phyloP scores from a whole-genome alignment of 164 flowering plant genomes.

The Berberis vulgaris region DNA sequence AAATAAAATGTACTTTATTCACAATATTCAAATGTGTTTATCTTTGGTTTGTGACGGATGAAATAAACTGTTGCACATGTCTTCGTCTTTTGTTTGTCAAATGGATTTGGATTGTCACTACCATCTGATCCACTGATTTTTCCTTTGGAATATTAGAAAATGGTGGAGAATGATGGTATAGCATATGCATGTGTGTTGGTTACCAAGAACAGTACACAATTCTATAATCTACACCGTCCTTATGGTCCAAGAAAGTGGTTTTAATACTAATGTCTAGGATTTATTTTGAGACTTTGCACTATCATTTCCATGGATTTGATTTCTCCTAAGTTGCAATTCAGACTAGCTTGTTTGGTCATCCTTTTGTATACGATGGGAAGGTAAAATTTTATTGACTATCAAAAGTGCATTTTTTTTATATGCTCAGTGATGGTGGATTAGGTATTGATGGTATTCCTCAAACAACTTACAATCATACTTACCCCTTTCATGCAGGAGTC shows the following conservation, averaged over 20 bases:
- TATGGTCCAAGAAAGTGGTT: too few species aligned
- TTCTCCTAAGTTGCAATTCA: conserved; percentile 34
- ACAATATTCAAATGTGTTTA: too few species aligned
- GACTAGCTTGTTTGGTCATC: conserved; percentile 72
- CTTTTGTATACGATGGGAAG: conserved; percentile 60
- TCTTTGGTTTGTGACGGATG: too few species aligned
- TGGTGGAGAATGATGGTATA: background rate
- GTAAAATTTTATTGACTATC: conserved; percentile 21
- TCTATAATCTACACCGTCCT: too few species aligned
- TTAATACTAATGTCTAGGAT: background rate
- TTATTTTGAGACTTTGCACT: background rate
- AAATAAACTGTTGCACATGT: too few species aligned
- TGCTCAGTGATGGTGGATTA: background rate
- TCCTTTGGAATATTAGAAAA: too few species aligned
- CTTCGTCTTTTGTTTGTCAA: too few species aligned
- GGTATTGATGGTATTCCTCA: background rate
- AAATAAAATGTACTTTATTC: too few species aligned
- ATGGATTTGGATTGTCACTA: too few species aligned
- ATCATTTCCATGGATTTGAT: conserved; percentile 13
- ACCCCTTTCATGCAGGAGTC: conserved; percentile 35
- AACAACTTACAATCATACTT: background rate
- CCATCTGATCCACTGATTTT: too few species aligned
- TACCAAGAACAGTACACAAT: background rate
- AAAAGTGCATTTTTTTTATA: background rate
- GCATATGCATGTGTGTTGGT: background rate